Evolutionary conservation across 2,329 filamentous ascomycete genomes (phyloP), one percentile per base, ranked within the genome.

Genomic region (Madurella fahalii): DNA sequence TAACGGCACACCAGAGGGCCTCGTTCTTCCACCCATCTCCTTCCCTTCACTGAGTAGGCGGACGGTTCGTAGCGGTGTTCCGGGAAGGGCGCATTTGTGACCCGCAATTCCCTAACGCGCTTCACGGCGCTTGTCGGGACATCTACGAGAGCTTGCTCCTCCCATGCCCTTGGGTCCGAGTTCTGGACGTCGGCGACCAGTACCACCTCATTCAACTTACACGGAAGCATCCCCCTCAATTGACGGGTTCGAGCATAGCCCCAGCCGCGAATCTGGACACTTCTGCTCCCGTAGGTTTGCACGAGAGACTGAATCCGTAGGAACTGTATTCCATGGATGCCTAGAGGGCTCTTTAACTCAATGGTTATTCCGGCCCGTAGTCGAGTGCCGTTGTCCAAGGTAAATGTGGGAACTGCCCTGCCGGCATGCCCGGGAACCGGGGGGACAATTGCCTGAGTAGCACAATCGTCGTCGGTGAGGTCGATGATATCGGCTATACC

Each of bases 71-170:
- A 69, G 1, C 68, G 64, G 46, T 71, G 69, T 0, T 65, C 53
- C 0, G 78, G 77, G 42, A 75, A 83, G 0, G 67, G 61, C 0
- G 73, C 65, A 54, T 89, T 90, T 0, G 85, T 89, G 2, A 77
- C 67, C 0, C 74, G 63, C 0, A 88, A 67, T 0, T 64, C 64
- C 0, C 81, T 69, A 7, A 74, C 67, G 1, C 67, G 58, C 2
- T 71, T 61, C 0, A 85, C 69, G 0, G 71, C 56, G 0, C 59
- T 47, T 0, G 77, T 52, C 0, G 67, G 42, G 0, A 85, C 63
- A 2, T 82, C 76, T 0, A 78, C 60, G 0, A 74, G 54, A 0
- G 71, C 65, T 17, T 80, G 75, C 0, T 68, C 54, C 0, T 72
- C 50, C 0, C 64, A 50, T 0, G 59, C 34, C 2, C 69, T 57